phyloP scores from a whole-genome alignment of 306 rosid species.

The Myrica gale region DNA sequence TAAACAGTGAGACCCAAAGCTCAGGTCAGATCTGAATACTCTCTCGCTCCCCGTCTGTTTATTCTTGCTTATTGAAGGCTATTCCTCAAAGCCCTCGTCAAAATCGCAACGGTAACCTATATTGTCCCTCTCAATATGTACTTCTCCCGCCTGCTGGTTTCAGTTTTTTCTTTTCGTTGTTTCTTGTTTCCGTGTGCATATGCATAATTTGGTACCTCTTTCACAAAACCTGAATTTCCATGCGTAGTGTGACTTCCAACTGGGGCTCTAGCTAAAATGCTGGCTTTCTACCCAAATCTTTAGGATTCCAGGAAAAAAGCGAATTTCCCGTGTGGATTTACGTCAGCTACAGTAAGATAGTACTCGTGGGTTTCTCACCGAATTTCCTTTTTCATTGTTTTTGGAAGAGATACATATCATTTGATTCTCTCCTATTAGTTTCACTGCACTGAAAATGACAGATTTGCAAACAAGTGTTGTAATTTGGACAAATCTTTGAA shows the following conservation, averaged over 20 bases:
- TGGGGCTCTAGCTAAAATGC: not conserved
- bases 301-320: not conserved
- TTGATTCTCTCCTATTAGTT: not conserved
- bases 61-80: not conserved
- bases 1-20: conserved; percentile 5
- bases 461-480: not conserved
- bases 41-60: not conserved
- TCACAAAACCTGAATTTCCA: not conserved
- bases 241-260: not conserved
- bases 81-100: conserved; percentile 11
- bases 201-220: not conserved
- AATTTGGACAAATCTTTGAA: no score
- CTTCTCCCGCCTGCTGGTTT: not conserved
- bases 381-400: not conserved
- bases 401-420: not conserved
- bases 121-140: not conserved
- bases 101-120: conserved; percentile 29
- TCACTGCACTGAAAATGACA: not conserved
- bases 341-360: not conserved
- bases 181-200: not conserved
- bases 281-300: not conserved
- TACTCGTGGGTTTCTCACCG: not conserved
- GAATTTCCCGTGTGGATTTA: not conserved
- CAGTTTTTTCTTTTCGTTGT: no score
- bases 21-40: conserved; percentile 17